A percentile compares a stretch with the other conserved stretches of the same genome.
These are phyloP conservation scores for Xylaria intraflava DNA, from an alignment of 495 filamentous ascomycete genomes.

Conservation along the genomic window DNA sequence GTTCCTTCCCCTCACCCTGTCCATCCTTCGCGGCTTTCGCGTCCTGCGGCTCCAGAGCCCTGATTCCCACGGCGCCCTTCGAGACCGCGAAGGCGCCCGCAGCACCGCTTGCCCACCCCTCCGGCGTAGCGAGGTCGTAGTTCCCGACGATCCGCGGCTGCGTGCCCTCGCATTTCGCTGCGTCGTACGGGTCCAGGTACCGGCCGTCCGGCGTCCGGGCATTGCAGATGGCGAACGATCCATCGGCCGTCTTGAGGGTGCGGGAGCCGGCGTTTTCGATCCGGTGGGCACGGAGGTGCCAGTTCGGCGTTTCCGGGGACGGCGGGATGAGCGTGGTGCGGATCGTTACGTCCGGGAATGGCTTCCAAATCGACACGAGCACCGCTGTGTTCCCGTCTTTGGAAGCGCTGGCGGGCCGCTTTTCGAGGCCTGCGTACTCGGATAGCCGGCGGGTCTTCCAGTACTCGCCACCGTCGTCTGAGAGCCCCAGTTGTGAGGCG, in stretches of 20 bases:
- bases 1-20: slow-evolving; percentile 32
- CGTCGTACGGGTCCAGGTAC: slow-evolving; percentile 47
- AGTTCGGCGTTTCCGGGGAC: slow-evolving; percentile 46
- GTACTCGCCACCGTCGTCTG: slow-evolving; percentile 69
- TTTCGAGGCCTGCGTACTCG: slow-evolving; percentile 50
- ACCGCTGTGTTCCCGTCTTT: slow-evolving; percentile 33
- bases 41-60: slow-evolving; percentile 43
- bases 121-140: slow-evolving; percentile 47
- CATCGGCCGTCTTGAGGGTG: slow-evolving; percentile 61
- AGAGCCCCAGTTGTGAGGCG: slow-evolving; percentile 67
- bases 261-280: slow-evolving; percentile 45
- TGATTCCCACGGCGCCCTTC: slow-evolving; percentile 63
- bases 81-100: slow-evolving; percentile 58
- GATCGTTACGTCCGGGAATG: slow-evolving; percentile 58
- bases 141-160: slow-evolving; percentile 47
- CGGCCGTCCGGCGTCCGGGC: slow-evolving; percentile 52
- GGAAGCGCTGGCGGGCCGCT: slow-evolving; percentile 26
- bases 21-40: slow-evolving; percentile 25
- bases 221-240: slow-evolving; percentile 63
- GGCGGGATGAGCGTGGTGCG: slow-evolving; percentile 61
- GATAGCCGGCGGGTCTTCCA: slow-evolving; percentile 67
- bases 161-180: slow-evolving; percentile 39
- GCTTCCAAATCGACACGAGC: slow-evolving; percentile 60
- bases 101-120: slow-evolving; percentile 48
- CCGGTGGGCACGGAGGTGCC: slow-evolving; percentile 61